Conservation (phyloP, 768 basidiomycete genomes). For the Pulveroboletus ravenelii region DNA sequence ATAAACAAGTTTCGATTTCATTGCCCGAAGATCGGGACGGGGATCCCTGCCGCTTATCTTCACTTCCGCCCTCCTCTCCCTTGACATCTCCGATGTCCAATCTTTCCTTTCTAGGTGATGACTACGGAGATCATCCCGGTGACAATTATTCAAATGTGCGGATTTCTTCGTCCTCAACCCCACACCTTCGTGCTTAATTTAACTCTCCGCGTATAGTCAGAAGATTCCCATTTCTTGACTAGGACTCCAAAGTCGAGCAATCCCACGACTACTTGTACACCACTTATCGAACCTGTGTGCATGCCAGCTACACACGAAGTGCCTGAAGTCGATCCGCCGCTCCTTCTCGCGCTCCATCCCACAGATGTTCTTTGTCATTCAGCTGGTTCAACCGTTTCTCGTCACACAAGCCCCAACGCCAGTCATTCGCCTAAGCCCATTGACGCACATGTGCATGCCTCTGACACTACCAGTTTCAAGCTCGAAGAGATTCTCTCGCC, state of each 20-base stretch:
- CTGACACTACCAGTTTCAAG: background rate
- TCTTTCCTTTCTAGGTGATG: constrained; percentile 32
- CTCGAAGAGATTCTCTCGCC: constrained; percentile 12
- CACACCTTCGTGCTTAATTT: background rate
- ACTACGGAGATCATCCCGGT: constrained; percentile 7
- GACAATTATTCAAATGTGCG: constrained; percentile 29
- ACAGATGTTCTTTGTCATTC: background rate
- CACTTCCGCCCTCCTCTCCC: constrained; percentile 41
- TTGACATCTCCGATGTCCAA: constrained; percentile 40
- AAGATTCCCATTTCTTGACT: background rate
- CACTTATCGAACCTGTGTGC: constrained; percentile 9
- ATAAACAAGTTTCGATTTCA: background rate
- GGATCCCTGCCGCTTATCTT: constrained; percentile 18
- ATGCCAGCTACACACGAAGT: background rate
- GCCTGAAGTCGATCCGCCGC: background rate
- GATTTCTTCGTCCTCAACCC: constrained; percentile 10
- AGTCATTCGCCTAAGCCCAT: background rate
- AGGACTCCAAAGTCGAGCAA: constrained; percentile 13
- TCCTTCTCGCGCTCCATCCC: background rate
- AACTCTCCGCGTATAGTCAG: constrained; percentile 11
- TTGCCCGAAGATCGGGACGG: constrained; percentile 14
- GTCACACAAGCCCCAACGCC: background rate
- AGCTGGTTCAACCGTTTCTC: background rate
- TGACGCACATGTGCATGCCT: background rate
- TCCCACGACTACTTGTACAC: constrained; percentile 7